Conservation (phyloP, 257 asterid genomes). For the Schizonepeta tenuifolia region DNA sequence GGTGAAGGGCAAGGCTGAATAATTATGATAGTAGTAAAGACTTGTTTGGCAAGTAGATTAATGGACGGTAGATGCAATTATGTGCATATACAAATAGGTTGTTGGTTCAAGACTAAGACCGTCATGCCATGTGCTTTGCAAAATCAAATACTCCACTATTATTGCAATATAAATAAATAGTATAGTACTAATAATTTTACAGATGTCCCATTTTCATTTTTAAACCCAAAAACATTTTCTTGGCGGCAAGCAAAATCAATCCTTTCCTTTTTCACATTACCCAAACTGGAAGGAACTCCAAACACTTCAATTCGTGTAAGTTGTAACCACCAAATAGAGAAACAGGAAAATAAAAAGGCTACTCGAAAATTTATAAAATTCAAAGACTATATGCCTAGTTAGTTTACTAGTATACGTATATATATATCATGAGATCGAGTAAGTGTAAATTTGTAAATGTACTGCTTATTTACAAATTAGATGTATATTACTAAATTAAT, state of each 20-base stretch:
- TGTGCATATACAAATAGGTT: constrained; percentile 14
- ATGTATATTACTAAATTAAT: too few species aligned
- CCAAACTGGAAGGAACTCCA: neutral
- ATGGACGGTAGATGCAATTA: constrained; percentile 41
- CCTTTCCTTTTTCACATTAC: neutral
- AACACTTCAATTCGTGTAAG: neutral
- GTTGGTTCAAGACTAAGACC: constrained; percentile 17
- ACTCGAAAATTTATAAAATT: neutral
- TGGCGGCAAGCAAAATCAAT: constrained; percentile 24
- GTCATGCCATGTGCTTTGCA: constrained; percentile 27
- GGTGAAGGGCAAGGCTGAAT: neutral
- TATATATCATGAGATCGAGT: too few species aligned
- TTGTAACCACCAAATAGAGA: neutral
- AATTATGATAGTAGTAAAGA: constrained; percentile 6
- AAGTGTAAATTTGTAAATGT: too few species aligned
- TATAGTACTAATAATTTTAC: constrained; percentile 33
- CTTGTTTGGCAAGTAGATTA: constrained; percentile 22
- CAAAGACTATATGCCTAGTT: too few species aligned
- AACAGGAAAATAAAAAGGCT: neutral
- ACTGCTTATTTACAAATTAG: too few species aligned
- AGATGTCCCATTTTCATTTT: neutral
- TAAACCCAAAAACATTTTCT: constrained; percentile 25
- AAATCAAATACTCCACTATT: neutral
- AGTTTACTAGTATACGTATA: too few species aligned
- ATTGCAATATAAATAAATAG: constrained; percentile 25